These are phyloP conservation scores for Irpex sp. DNA, from an alignment of 1,284 basidiomycete species.

Conservation along the genomic window DNA sequence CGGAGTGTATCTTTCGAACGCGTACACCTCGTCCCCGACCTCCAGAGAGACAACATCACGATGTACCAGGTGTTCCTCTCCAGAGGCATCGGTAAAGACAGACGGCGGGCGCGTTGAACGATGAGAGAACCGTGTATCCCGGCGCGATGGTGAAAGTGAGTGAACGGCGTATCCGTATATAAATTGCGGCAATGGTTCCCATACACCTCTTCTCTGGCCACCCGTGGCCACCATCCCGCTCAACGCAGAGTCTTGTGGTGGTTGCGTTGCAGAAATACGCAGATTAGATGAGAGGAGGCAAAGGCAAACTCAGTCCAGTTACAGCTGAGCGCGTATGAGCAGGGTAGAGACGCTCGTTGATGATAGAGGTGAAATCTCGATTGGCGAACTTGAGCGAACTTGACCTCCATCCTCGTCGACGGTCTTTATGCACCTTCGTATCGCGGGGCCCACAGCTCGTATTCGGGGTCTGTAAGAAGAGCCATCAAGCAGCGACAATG, in stretches of 20 bases:
- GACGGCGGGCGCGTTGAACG: conserved; percentile 47
- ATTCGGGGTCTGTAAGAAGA: not conserved
- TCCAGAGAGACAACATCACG: conserved; percentile 79
- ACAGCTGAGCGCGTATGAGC: not conserved
- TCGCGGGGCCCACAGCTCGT: not conserved
- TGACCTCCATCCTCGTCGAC: not conserved
- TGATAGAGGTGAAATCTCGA: not conserved
- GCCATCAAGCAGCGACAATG: not conserved
- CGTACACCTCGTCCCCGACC: conserved; percentile 95
- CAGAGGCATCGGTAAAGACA: conserved; percentile 65
- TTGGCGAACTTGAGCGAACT: not conserved
- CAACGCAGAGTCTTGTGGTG: not conserved
- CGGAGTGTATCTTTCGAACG: conserved; percentile 86
- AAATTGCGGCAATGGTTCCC: conserved; percentile 79
- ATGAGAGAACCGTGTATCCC: conserved; percentile 64
- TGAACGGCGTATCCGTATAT: conserved; percentile 83
- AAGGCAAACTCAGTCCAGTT: not conserved
- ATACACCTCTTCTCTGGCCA: conserved; percentile 42
- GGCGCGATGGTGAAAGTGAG: conserved; percentile 67
- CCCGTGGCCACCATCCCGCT: conserved; percentile 10
- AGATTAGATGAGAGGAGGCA: not conserved
- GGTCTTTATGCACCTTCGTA: not conserved
- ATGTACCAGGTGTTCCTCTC: conserved; percentile 60
- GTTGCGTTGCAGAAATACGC: not conserved
- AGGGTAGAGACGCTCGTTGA: not conserved